Evolutionary conservation across 2,329 filamentous ascomycete species (phyloP).

Genomic region (Neofusicoccum laricinum): DNA sequence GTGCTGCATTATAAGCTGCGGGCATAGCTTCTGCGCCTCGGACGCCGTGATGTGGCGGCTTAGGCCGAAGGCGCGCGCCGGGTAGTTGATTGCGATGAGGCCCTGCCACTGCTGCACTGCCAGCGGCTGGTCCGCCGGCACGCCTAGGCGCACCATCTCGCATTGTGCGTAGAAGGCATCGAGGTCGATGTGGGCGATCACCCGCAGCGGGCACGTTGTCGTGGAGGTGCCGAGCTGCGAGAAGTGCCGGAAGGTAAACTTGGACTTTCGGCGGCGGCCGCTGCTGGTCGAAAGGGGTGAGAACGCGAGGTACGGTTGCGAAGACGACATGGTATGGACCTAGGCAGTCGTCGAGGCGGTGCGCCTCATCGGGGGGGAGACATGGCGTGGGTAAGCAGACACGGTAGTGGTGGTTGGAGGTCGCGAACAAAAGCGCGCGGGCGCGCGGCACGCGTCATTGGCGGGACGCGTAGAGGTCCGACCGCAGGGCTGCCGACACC

Average conservation of each 20-base stretch:
- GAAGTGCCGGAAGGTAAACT: constrained; percentile 82
- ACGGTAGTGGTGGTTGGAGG: not conserved
- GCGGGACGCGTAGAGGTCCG: not conserved
- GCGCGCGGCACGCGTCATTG: constrained; percentile 9
- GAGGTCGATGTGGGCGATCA: constrained; percentile 88
- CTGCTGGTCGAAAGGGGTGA: constrained; percentile 43
- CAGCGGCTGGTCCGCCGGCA: constrained; percentile 72
- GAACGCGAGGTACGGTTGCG: constrained; percentile 46
- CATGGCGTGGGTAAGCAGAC: not conserved
- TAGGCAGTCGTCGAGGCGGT: constrained; percentile 4
- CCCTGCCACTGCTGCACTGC: constrained; percentile 96
- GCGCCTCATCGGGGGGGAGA: not conserved
- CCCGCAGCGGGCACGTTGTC: constrained; percentile 73
- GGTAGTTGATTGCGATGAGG: constrained; percentile 94
- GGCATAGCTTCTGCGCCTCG: constrained; percentile 85
- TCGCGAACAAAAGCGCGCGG: not conserved
- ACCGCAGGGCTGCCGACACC: not conserved
- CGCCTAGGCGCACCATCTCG: constrained; percentile 81
- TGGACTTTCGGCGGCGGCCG: constrained; percentile 53
- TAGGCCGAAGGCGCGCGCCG: constrained; percentile 77
- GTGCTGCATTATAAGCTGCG: constrained; percentile 80
- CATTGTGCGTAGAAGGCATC: constrained; percentile 97
- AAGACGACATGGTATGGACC: constrained; percentile 43
- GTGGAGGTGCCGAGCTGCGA: constrained; percentile 70
- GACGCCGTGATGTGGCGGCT: constrained; percentile 72